These are phyloP conservation scores for Pyrus communis DNA, from an alignment of 306 rosid species.

Conservation along the genomic window DNA sequence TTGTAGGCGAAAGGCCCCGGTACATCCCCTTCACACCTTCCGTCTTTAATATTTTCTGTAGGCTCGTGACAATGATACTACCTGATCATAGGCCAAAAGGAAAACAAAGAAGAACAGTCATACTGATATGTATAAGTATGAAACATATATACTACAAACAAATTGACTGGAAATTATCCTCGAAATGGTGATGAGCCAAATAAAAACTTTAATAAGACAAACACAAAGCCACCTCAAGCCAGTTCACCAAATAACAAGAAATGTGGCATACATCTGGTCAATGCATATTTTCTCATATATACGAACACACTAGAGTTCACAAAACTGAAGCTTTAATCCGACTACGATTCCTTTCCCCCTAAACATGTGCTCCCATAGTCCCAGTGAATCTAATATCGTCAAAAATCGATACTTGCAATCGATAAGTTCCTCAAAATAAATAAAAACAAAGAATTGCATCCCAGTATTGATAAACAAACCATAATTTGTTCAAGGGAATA, in stretches of 20 bases:
- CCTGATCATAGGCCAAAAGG: slow-evolving; percentile 38
- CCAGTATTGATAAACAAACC: not conserved
- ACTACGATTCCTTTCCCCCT: not conserved
- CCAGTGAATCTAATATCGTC: not conserved
- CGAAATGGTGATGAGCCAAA: not conserved
- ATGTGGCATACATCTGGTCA: not conserved
- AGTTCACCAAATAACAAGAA: not conserved
- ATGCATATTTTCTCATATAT: not conserved
- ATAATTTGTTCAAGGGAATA: not conserved
- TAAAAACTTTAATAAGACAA: no score
- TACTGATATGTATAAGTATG: not conserved
- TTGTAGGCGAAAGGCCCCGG: slow-evolving; percentile 93
- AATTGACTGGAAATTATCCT: not conserved
- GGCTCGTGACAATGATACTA: slow-evolving; percentile 66
- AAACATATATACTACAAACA: not conserved
- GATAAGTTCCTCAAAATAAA: not conserved
- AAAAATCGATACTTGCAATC: not conserved
- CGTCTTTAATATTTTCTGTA: slow-evolving; percentile 56
- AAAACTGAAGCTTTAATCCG: not conserved
- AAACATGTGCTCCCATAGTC: not conserved
- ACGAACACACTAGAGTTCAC: not conserved
- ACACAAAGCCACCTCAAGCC: not conserved
- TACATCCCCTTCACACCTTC: slow-evolving; percentile 91
- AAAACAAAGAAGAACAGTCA: slow-evolving; percentile 8
- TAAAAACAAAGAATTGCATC: not conserved